Percentiles rank a stretch among this genome's conserved stretches.
These are phyloP conservation scores for Hypsizygus ulmarius DNA, from an alignment of 1,284 basidiomycete genomes.

Conservation along the genomic window DNA sequence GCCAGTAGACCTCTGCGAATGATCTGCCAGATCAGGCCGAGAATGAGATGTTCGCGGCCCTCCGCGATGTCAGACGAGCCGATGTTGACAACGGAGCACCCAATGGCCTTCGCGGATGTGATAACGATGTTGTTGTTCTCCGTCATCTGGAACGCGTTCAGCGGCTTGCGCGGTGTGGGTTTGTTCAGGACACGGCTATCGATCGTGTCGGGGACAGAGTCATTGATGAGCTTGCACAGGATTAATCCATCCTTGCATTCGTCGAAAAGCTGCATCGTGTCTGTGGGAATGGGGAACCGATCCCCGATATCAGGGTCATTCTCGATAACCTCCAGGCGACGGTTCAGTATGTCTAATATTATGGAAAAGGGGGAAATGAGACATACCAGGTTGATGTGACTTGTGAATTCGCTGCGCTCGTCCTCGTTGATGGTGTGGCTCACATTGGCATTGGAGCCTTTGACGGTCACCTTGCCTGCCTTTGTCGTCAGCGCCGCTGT, in stretches of 20 bases:
- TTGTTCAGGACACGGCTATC: constrained; percentile 98
- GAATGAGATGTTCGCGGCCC: constrained; percentile 93
- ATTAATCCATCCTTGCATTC: constrained; percentile 95
- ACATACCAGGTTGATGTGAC: constrained; percentile 90
- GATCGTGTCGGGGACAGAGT: constrained; percentile 98
- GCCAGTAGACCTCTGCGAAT: constrained; percentile 91
- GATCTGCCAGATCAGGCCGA: constrained; percentile 99
- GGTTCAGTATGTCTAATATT: constrained; percentile 6
- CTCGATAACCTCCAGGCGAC: constrained; percentile 69
- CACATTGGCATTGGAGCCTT: constrained; percentile 93
- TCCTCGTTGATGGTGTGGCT: constrained; percentile 99
- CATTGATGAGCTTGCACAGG: constrained; percentile 98
- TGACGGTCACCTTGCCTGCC: constrained; percentile 91
- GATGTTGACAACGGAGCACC: constrained; percentile 98
- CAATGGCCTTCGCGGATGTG: constrained; percentile 96
- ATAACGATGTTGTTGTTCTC: constrained; percentile 99
- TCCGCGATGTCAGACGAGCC: constrained; percentile 92
- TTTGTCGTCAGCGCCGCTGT: constrained; percentile 63
- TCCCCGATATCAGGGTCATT: constrained; percentile 84
- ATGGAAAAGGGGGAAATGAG: constrained; percentile 1
- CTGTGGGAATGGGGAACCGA: constrained; percentile 91
- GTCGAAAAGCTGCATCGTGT: constrained; percentile 99
- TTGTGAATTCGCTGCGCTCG: constrained; percentile 93
- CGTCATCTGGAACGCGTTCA: constrained; percentile 97
- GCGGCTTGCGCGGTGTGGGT: constrained; percentile 68